These are phyloP conservation scores for Fusarium proliferatum DNA, from an alignment of 2,329 filamentous ascomycete genomes.

Conservation along the genomic window DNA sequence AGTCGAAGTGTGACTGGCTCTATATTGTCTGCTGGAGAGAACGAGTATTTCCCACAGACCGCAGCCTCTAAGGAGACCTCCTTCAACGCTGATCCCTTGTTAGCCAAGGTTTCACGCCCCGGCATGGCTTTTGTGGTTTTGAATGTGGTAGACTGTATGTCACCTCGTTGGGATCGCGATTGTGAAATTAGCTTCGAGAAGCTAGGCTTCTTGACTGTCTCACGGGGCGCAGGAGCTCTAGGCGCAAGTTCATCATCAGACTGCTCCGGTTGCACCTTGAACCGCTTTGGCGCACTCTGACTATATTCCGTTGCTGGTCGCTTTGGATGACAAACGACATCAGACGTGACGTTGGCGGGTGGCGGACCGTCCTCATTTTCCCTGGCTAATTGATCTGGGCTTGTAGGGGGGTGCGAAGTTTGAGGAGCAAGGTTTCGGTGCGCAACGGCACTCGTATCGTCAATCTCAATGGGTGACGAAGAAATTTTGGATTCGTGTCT, in stretches of 20 bases:
- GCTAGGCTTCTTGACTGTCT: constrained; percentile 20
- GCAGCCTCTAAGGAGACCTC: constrained; percentile 38
- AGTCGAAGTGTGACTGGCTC: constrained; percentile 14
- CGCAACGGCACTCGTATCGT: constrained; percentile 21
- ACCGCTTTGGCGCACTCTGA: constrained; percentile 20
- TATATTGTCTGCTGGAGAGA: neutral
- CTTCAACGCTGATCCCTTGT: neutral
- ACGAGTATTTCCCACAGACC: constrained; percentile 35
- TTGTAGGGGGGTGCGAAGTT: constrained; percentile 8
- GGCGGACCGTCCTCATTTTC: constrained; percentile 23
- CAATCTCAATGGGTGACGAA: constrained; percentile 2
- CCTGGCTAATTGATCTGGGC: constrained; percentile 42
- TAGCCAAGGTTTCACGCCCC: neutral
- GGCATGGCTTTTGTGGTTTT: neutral
- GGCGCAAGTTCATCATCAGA: constrained; percentile 49
- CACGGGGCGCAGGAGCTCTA: neutral
- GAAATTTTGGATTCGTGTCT: neutral
- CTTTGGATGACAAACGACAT: constrained; percentile 25
- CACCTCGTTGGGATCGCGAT: constrained; percentile 35
- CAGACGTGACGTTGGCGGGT: constrained; percentile 39
- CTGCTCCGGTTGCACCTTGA: constrained; percentile 3
- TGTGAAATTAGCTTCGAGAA: constrained; percentile 23
- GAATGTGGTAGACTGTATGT: constrained; percentile 45
- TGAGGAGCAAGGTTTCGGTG: constrained; percentile 31
- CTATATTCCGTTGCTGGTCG: constrained; percentile 9